Evolutionary conservation across 352 stramenopile species (phyloP).

Genomic region (Phytophthora citricola): DNA sequence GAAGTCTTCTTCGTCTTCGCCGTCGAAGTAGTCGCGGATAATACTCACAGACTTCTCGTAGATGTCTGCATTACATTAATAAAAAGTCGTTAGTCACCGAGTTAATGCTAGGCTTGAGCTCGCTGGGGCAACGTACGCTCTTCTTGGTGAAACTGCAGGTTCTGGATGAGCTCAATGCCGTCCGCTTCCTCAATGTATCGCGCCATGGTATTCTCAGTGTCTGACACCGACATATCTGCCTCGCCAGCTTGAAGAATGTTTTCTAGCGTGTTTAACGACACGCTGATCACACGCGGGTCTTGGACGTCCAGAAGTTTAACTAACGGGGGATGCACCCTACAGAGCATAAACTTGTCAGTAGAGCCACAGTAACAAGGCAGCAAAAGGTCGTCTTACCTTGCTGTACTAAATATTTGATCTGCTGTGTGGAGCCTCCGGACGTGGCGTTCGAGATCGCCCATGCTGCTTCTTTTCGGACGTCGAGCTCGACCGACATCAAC

Average conservation of each 20-base stretch:
- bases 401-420: slow-evolving; percentile 97
- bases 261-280: slow-evolving; percentile 97
- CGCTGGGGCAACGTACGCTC: slow-evolving; percentile 74
- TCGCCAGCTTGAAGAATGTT: slow-evolving; percentile 93
- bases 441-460: slow-evolving; percentile 88
- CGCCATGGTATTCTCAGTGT: slow-evolving; percentile 95
- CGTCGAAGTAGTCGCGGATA: slow-evolving; percentile 97
- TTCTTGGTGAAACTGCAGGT: slow-evolving; percentile 97
- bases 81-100: slow-evolving; percentile 9
- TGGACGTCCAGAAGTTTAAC: slow-evolving; percentile 94
- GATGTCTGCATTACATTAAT: slow-evolving; percentile 57
- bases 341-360: not conserved
- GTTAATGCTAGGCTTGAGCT: too few species aligned
- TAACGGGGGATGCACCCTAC: slow-evolving; percentile 95
- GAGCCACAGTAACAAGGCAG: too few species aligned
- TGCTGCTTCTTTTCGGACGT: slow-evolving; percentile 86
- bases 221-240: slow-evolving; percentile 78
- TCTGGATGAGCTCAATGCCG: slow-evolving; percentile 97
- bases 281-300: slow-evolving; percentile 97
- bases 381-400: slow-evolving; percentile 63
- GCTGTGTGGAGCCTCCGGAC: slow-evolving; percentile 81
- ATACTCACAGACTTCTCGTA: slow-evolving; percentile 96
- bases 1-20: slow-evolving; percentile 96
- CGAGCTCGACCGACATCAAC: slow-evolving; percentile 69
- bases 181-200: slow-evolving; percentile 96